Base-by-base conservation (phyloP, 306 rosid species). In the Cyamopsis tetragonoloba region DNA sequence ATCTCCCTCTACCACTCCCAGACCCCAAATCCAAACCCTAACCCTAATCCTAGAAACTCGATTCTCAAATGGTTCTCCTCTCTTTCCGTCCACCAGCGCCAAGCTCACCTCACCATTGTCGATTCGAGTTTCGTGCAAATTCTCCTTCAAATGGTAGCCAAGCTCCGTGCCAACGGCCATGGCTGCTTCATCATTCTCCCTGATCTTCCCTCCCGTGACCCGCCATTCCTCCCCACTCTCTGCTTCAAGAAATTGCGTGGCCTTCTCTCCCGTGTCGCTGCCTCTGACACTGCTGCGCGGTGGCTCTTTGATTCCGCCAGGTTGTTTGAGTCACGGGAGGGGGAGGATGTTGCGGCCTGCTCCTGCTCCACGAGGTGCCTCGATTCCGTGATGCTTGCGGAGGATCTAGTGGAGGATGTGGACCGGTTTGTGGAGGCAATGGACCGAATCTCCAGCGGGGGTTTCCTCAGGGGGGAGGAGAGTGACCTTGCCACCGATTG, bases 41-140 rank as follows among this genome's bases (percentile, higher is more conserved):
- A 72, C 68, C 68, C 62, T 1, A 77, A 60, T 65, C 77, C 86
- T 20, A 82, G 96, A 70, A 48, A 87, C 11, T 41, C 87, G 7
- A 78, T 92, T 41, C 89, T 89, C 51, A 87, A 81, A 77, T 87
- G 98, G 98, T 87, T 92, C 83, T 70, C 87, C 0, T 87, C 96
- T 9, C 98, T 92, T 59, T 46, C 82, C 6, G 31, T 80, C 23
- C 86, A 85, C 66, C 90, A 89, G 34, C 98, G 98, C 49, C 92
- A 75, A 26, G 77, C 96, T 57, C 79, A 87, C 38, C 87, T 92
- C 72, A 87, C 96, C 0, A 68, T 59, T 35, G 81, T 92, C 1
- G 96, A 92, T 19, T 31, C 73, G 48, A 71, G 27, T 19, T 92
- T 89, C 88, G 80, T 89, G 23, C 86, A 79, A 46, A 58, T 81